Base-by-base conservation (phyloP, 2,329 filamentous ascomycete genomes). In the Phialophora tarda region DNA sequence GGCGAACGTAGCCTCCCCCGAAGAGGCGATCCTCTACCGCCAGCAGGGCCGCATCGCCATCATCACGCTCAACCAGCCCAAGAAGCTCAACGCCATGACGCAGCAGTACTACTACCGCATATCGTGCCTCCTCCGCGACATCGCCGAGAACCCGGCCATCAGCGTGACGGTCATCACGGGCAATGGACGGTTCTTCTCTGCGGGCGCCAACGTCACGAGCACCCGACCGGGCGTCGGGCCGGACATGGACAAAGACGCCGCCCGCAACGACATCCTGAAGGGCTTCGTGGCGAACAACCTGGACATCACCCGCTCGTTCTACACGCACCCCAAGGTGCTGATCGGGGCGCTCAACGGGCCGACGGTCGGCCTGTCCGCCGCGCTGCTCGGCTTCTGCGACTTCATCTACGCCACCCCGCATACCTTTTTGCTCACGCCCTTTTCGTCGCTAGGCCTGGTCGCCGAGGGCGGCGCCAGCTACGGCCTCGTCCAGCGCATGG, bases 241-340 rank as follows among this genome's bases (percentile, higher is more conserved):
- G 14, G 69, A 70, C 62, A 79, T 83, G 64, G 66, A 75, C 6
- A 81, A 83, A 74, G 76, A 77, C 60, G 79, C 81, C 66, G 75
- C 74, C 17, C 82, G 83, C 68, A 81, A 81, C n/a, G 82, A 87
- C 72, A 89, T 88, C 81, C 85, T 96, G 41, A 83, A 85, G 59
- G 82, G 77, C 75, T 96, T 98, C 79, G 90, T 92, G 11, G 83
- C 89, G 72, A 90, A 91, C 83, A 98, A 98, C 83, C 86, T 97
- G 64, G 91, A 96, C 84, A 86, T 92, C 74, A 95, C 93, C 1
- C 89, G 92, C 73, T 89, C 92, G 73, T 97, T 98, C 82, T 93
- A 95, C 82, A 89, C 88, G 14, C 95, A 98, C 80, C 91, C 93
- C 73, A 97, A 98, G 82, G 91, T 98, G 79, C 90, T 98, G 26